Evolutionary conservation across 2,329 filamentous ascomycete genomes (phyloP), one percentile per base, ranked within the genome.

Genomic region (Penicillium sp.): DNA sequence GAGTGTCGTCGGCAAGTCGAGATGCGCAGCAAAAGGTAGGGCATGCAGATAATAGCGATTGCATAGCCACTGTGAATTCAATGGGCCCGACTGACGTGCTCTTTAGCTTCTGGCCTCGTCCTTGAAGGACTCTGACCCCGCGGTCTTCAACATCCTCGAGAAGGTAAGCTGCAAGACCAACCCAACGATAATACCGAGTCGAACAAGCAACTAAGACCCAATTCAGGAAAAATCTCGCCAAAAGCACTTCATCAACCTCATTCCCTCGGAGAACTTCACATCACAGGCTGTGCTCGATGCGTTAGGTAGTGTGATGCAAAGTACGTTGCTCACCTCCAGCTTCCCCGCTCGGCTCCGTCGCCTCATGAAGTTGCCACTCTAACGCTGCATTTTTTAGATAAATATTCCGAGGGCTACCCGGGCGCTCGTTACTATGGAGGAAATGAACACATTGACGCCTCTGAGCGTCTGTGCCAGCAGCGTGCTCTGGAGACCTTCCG

Each of bases 381-480:
- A 71, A 74, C 29, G 11, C 49, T 35, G 37, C 35, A 46, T 25
- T 50, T 50, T 57, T 4, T 68, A 86, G 88, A 97, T 73, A 97
- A 98, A 71, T 98, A 98, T 75, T 97, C 93, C 0, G 93, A 98
- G 72, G 93, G 93, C 44, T 98, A 98, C 64, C 93, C 91, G 29
- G 93, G 93, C 48, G 91, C 91, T 52, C 81, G 91, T 66, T 97
- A 97, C 75, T 97, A 97, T 66, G 91, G 91, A 46, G 91, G 91
- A 56, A 97, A 97, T 70, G 87, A 96, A 72, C 90, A 90, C 70
- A 97, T 97, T 64, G 91, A 97, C 65, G 81, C 89, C 64, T 82
- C 91, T 5, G 91, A 97, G 75, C 77, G 85, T 40, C 76, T 95
- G 41, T 97, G 91, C 72, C 93, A 97, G 74, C 80, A 88, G 67